These are phyloP conservation scores for Rhynchospora breviuscula DNA, from an alignment of 176 grass and related monocot species.

Conservation along the genomic window DNA sequence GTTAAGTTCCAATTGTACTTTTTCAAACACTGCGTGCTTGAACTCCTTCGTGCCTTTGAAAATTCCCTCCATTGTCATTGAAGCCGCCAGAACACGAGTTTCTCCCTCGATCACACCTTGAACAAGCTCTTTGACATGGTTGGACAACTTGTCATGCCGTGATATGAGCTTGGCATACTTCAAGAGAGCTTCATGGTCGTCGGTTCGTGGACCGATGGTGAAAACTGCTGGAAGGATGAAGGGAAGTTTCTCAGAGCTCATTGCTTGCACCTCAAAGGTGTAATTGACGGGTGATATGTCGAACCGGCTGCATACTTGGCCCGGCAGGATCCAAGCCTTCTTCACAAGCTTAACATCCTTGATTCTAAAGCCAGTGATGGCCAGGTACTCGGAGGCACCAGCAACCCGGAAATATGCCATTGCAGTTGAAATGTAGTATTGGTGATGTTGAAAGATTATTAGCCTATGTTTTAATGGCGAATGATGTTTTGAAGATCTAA, in stretches of 20 bases:
- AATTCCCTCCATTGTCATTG: conserved; percentile 92
- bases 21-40: conserved; percentile 55
- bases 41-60: conserved; percentile 75
- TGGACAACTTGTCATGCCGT: conserved; percentile 55
- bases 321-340: conserved; percentile 49
- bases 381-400: conserved; percentile 59
- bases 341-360: conserved; percentile 56
- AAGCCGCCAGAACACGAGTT: conserved; percentile 67
- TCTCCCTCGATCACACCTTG: conserved; percentile 84
- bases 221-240: conserved; percentile 87
- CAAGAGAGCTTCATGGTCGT: conserved; percentile 41
- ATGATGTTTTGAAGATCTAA: no score
- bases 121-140: conserved; percentile 76
- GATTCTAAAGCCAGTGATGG: conserved; percentile 53
- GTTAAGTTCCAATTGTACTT: conserved; percentile 66
- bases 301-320: conserved; percentile 51
- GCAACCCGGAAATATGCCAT: conserved; percentile 38
- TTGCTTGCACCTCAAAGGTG: conserved; percentile 88
- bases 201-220: conserved; percentile 65
- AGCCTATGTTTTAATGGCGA: no score
- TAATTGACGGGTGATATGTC: conserved; percentile 76
- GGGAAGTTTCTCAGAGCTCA: conserved; percentile 90
- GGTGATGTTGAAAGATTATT: background rate
- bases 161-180: conserved; percentile 80
- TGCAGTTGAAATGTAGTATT: background rate